Percentiles rank a stretch among this genome's conserved stretches.
Conservation (phyloP, 345 rosid species). For the Mangifera indica region DNA sequence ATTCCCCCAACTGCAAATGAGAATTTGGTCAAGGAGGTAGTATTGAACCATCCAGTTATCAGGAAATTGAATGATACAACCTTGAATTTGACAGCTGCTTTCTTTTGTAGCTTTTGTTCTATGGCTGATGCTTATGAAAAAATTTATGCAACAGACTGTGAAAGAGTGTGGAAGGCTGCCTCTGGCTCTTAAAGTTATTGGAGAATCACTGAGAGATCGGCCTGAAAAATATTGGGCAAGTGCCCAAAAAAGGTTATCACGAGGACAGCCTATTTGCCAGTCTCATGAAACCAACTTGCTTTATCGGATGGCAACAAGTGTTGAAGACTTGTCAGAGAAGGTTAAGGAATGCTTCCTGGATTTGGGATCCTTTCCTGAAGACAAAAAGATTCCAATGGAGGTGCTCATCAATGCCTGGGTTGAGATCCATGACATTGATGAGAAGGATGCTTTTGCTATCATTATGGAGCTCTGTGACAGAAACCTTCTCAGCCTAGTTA, state of each 20-base stretch:
- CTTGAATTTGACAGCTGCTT: not conserved
- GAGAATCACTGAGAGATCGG: conserved; percentile 64
- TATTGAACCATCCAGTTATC: not conserved
- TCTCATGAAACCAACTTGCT: conserved; percentile 67
- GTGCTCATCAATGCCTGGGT: conserved; percentile 86
- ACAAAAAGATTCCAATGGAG: conserved; percentile 83
- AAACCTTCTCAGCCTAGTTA: conserved; percentile 80
- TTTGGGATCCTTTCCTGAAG: conserved; percentile 96
- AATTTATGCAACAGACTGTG: conserved; percentile 50
- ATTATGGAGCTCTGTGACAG: conserved; percentile 71
- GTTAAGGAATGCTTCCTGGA: conserved; percentile 83
- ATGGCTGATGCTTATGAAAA: conserved; percentile 1
- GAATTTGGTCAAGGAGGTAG: conserved; percentile 67
- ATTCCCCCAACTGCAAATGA: conserved; percentile 53
- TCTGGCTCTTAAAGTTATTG: conserved; percentile 91
- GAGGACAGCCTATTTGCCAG: conserved; percentile 75
- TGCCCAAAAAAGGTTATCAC: conserved; percentile 55
- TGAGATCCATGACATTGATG: conserved; percentile 62
- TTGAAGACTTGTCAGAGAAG: conserved; percentile 42
- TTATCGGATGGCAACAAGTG: conserved; percentile 74
- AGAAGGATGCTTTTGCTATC: conserved; percentile 59
- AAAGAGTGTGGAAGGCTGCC: conserved; percentile 90
- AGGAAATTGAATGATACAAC: not conserved
- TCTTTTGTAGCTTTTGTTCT: not conserved
- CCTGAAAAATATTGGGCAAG: conserved; percentile 71